These are phyloP conservation scores for Rhizophagus sp. DNA, from an alignment of 192 early-diverging fungal species.

Conservation along the genomic window DNA sequence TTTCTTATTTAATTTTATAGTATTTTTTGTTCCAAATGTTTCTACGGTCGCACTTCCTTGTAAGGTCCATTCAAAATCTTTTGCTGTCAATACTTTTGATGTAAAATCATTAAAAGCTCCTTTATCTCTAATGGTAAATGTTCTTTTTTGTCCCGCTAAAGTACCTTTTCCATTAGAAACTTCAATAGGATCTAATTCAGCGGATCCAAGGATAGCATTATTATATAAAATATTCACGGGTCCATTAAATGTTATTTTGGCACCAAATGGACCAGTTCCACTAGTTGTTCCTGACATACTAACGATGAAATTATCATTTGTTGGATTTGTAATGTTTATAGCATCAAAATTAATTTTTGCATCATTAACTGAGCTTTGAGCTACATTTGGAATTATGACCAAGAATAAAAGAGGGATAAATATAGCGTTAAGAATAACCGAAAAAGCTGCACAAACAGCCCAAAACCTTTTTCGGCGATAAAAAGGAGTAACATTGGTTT, in stretches of 20 bases:
- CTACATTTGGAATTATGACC: constrained; percentile 55
- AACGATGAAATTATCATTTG: constrained; percentile 42
- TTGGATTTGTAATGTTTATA: constrained; percentile 44
- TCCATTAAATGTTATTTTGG: constrained; percentile 48
- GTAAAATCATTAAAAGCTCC: constrained; percentile 40
- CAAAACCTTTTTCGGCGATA: constrained; percentile 50
- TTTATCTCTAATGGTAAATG: constrained; percentile 33
- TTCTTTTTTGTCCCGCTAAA: neutral
- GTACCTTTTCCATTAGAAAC: constrained; percentile 34
- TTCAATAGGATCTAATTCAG: neutral
- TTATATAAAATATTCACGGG: constrained; percentile 30
- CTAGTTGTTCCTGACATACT: constrained; percentile 39
- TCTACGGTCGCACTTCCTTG: constrained; percentile 38
- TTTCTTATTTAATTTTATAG: constrained; percentile 42
- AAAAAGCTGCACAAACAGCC: constrained; percentile 44
- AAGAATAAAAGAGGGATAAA: constrained; percentile 50
- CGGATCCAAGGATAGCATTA: neutral
- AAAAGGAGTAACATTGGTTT: constrained; percentile 22
- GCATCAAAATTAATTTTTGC: constrained; percentile 38
- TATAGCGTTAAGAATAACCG: constrained; percentile 38
- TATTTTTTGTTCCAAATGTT: constrained; percentile 38
- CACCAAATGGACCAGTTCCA: constrained; percentile 54
- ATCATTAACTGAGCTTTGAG: constrained; percentile 49
- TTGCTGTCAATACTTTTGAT: constrained; percentile 11
- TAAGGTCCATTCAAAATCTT: constrained; percentile 37